phyloP scores from a whole-genome alignment of 2,329 filamentous ascomycete genomes.

The Ophiostoma ips region DNA sequence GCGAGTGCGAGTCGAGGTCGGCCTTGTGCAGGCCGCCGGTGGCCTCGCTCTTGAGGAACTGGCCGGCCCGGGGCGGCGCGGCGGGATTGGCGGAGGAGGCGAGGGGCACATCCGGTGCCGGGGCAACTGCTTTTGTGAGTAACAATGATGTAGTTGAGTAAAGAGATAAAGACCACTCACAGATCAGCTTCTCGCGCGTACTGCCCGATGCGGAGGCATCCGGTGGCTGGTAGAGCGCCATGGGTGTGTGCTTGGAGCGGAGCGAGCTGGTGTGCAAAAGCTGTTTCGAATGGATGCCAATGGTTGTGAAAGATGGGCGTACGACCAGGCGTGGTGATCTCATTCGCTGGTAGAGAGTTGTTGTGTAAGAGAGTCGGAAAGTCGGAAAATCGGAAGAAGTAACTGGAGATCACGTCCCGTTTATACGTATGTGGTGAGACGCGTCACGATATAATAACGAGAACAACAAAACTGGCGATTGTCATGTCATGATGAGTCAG shows the following conservation, averaged over 20 bases:
- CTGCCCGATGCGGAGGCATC: constrained; percentile 2
- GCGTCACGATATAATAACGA: too few species aligned
- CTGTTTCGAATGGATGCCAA: background rate
- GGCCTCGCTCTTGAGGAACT: constrained; percentile 47
- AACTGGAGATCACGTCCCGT: too few species aligned
- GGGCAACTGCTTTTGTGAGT: constrained; percentile 11
- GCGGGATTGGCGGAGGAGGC: background rate
- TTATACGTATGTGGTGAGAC: too few species aligned
- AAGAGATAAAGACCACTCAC: constrained; percentile 3
- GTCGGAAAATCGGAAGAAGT: too few species aligned
- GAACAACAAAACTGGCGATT: too few species aligned
- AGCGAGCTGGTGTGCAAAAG: background rate
- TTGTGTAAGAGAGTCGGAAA: too few species aligned
- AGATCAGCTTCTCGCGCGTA: constrained; percentile 12
- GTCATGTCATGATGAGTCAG: too few species aligned
- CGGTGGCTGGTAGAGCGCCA: constrained; percentile 11
- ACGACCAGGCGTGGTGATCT: too few species aligned
- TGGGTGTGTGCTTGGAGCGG: background rate
- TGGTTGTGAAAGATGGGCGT: background rate
- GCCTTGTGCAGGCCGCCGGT: constrained; percentile 42
- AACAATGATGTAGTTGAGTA: too few species aligned
- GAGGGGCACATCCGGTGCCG: constrained; percentile 9
- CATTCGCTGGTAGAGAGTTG: too few species aligned
- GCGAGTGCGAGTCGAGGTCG: constrained; percentile 47
- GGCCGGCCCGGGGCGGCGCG: constrained; percentile 46